Conservation (phyloP, 805 yeast genomes). For the Metschnikowia gelsemii region DNA sequence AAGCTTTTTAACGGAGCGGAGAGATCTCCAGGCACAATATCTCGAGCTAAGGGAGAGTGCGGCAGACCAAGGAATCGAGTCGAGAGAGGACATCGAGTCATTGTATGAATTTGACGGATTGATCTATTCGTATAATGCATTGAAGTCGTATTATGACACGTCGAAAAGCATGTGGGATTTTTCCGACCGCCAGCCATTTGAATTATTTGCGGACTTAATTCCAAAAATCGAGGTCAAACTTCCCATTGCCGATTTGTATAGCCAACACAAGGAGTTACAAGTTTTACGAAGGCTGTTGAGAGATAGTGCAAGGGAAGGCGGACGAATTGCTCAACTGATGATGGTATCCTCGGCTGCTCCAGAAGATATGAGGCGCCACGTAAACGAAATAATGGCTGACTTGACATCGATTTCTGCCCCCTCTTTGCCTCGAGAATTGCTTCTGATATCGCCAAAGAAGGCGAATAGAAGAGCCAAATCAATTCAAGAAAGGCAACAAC, state of each 20-base stretch:
- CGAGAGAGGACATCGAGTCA: constrained; percentile 16
- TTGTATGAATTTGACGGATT: constrained; percentile 30
- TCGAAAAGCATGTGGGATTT: constrained; percentile 20
- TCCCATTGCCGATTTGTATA: constrained; percentile 24
- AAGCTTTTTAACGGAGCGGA: constrained; percentile 10
- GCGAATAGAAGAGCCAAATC: not conserved
- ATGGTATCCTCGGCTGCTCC: constrained; percentile 6
- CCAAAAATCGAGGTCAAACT: constrained; percentile 24
- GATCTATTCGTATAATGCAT: constrained; percentile 26
- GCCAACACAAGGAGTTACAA: constrained; percentile 24
- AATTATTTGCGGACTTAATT: constrained; percentile 19
- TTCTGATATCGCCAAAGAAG: not conserved
- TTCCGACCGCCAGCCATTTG: constrained; percentile 18
- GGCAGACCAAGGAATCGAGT: constrained; percentile 13
- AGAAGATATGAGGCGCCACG: not conserved
- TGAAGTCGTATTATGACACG: constrained; percentile 26
- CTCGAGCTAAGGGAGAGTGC: not conserved
- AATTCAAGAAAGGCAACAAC: not conserved
- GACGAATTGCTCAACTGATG: constrained; percentile 24
- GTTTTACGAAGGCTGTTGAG: constrained; percentile 29
- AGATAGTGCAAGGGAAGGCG: constrained; percentile 36
- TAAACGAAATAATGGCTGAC: not conserved
- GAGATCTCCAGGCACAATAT: constrained; percentile 15
- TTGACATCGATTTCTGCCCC: constrained; percentile 1
- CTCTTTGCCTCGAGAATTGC: no score